Conservation (phyloP, 2,329 filamentous ascomycete genomes). For the Aureobasidium lini region DNA sequence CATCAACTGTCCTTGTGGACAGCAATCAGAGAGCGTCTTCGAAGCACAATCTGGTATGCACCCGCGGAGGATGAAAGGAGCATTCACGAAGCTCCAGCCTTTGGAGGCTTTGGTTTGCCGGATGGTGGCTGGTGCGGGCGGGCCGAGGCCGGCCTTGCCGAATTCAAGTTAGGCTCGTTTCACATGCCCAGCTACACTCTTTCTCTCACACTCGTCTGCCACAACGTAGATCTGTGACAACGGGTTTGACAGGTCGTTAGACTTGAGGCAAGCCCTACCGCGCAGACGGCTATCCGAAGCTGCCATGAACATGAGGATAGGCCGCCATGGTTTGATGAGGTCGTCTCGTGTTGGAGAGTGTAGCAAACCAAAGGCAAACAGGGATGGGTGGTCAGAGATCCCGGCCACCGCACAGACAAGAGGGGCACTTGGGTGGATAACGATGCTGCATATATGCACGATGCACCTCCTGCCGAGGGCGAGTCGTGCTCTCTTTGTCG, state of each 20-base stretch:
- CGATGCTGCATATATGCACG: constrained; percentile 8
- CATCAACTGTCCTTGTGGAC: too few species aligned
- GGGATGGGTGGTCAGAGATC: constrained; percentile 2
- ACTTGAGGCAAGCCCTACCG: neutral
- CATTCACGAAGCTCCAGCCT: neutral
- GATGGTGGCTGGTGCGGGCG: neutral
- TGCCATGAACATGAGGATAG: neutral
- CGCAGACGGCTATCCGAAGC: neutral
- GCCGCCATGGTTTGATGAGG: neutral
- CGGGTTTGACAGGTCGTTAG: constrained; percentile 1
- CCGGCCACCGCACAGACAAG: constrained; percentile 8
- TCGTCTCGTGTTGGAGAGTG: neutral
- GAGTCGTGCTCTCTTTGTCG: constrained; percentile 1
- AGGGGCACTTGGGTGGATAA: neutral
- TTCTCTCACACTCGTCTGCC: neutral
- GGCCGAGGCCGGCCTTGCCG: neutral
- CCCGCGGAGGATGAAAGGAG: neutral
- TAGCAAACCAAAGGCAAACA: constrained; percentile 3
- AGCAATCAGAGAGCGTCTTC: neutral
- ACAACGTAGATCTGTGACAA: constrained; percentile 8
- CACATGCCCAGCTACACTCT: neutral
- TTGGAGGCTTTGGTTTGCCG: neutral
- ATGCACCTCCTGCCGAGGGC: constrained; percentile 6
- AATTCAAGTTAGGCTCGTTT: neutral
- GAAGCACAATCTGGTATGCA: neutral